phyloP scores from a whole-genome alignment of 75 land plant species.

The Adiantum capillusveneris region DNA sequence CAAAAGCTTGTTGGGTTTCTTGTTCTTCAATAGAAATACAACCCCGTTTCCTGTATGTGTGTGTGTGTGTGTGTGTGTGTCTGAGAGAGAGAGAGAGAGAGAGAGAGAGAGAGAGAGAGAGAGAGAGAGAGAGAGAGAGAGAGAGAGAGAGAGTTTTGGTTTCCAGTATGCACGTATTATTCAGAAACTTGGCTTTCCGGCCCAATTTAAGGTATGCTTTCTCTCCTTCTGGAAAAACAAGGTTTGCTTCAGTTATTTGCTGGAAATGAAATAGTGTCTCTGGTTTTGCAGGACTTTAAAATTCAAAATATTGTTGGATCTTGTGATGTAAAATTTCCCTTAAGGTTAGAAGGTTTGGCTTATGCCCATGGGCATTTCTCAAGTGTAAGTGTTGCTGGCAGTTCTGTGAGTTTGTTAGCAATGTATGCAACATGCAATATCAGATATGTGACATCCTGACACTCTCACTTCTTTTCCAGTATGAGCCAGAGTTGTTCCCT shows the following conservation, averaged over 20 bases:
- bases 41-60: too few relatives aligned
- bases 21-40: too few relatives aligned
- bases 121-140: too few relatives aligned
- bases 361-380: slow-evolving; percentile 79
- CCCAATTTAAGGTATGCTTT: slow-evolving; percentile 72
- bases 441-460: neutral
- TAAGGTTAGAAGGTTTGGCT: slow-evolving; percentile 82
- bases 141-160: too few relatives aligned
- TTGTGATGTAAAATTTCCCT: slow-evolving; percentile 89
- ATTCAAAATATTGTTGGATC: slow-evolving; percentile 91
- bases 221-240: neutral
- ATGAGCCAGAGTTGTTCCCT: slow-evolving; percentile 94
- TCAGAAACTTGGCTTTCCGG: slow-evolving; percentile 92
- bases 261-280: too few relatives aligned
- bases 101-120: too few relatives aligned
- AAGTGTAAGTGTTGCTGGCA: slow-evolving; percentile 61
- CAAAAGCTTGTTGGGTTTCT: too few relatives aligned
- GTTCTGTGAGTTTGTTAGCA: too few relatives aligned
- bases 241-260: slow-evolving; percentile 2
- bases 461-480: slow-evolving; percentile 44
- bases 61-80: too few relatives aligned
- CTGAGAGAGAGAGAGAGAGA: too few relatives aligned
- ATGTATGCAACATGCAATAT: too few relatives aligned
- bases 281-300: slow-evolving; percentile 64
- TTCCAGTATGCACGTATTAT: slow-evolving; percentile 87